A percentile compares a stretch with the other conserved stretches of the same genome.
These are phyloP conservation scores for Penicillium desertorum DNA, from an alignment of 495 filamentous ascomycete species.

Conservation along the genomic window DNA sequence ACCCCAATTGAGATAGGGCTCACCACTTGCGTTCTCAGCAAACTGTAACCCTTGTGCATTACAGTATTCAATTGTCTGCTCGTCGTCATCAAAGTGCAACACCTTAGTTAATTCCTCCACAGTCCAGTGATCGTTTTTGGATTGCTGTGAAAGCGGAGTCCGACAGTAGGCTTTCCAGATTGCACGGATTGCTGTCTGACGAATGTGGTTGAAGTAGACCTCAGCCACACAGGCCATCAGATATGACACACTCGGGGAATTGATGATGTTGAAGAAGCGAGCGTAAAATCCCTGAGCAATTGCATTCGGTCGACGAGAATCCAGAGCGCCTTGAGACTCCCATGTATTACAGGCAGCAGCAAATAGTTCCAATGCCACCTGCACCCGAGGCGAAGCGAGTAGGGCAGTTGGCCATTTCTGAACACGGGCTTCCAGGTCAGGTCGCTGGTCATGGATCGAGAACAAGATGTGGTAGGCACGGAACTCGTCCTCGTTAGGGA, in stretches of 20 bases:
- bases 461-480: constrained; percentile 86
- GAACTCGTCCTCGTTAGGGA: constrained; percentile 84
- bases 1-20: constrained; percentile 55
- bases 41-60: constrained; percentile 67
- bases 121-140: constrained; percentile 75
- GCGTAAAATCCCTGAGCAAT: constrained; percentile 63
- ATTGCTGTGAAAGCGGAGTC: constrained; percentile 58
- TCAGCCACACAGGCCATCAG: constrained; percentile 93
- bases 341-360: constrained; percentile 63
- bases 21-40: constrained; percentile 47
- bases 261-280: constrained; percentile 74
- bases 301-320: constrained; percentile 52
- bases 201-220: constrained; percentile 80
- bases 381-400: constrained; percentile 55
- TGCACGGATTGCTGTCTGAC: constrained; percentile 70
- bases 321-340: constrained; percentile 63
- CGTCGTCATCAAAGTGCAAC: constrained; percentile 70
- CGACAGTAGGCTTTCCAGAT: constrained; percentile 60
- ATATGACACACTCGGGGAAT: constrained; percentile 72
- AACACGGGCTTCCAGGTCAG: constrained; percentile 71
- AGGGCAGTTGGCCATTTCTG: constrained; percentile 66
- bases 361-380: constrained; percentile 68
- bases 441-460: constrained; percentile 67
- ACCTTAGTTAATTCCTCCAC: constrained; percentile 61
- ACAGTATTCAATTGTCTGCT: constrained; percentile 68